Base-by-base conservation (phyloP, 495 filamentous ascomycete species). In the Beverwykella pulmonaria region DNA sequence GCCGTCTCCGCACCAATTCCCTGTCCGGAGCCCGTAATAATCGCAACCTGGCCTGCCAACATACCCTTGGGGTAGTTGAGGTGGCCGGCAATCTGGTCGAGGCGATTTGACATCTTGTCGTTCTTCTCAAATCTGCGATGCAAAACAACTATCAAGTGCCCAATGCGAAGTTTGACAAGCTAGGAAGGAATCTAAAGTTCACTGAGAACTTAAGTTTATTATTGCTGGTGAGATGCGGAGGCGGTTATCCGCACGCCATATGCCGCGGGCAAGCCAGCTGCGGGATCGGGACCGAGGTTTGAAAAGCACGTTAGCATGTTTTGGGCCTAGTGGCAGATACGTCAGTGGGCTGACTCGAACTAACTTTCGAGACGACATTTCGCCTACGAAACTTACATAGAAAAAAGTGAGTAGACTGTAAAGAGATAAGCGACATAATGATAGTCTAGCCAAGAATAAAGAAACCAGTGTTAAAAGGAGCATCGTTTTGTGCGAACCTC, bases 1-100 rank as follows among this genome's bases (percentile, higher is more conserved):
- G 92, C 91, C 32, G 88, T 81, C 78, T 93, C 92, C 29, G 92
- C 92, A 27, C 91, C 92, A 74, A 95, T 95, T 69, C 92, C 92
- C 77, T 96, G 91, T n/a, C 88, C 92, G 17, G 86, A 84, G 52
- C 92, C 92, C 34, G 92, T 96, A 72, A 95, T 87, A 75, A 96
- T 93, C 72, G 90, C 91, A n/a, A 88, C 84, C 77, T 94, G 90
- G 58, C 87, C 86, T 41, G 82, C 83, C 15, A 94, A 85, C 65
- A 94, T 80, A 55, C 91, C 92, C 70, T 84, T 81, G 15, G 90
- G 90, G 80, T 85, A 93, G 80, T 89, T 91, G 67, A 93, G 85
- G 74, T 93, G 91, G 58, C 82, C 81, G 65, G 87, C 83, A 59
- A 93, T 83, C 74, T 93, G 90, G 55, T 72, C 71, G n/a, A 75